Base-by-base conservation (phyloP, 352 stramenopile genomes). In the Thraustochytrium striatum region DNA sequence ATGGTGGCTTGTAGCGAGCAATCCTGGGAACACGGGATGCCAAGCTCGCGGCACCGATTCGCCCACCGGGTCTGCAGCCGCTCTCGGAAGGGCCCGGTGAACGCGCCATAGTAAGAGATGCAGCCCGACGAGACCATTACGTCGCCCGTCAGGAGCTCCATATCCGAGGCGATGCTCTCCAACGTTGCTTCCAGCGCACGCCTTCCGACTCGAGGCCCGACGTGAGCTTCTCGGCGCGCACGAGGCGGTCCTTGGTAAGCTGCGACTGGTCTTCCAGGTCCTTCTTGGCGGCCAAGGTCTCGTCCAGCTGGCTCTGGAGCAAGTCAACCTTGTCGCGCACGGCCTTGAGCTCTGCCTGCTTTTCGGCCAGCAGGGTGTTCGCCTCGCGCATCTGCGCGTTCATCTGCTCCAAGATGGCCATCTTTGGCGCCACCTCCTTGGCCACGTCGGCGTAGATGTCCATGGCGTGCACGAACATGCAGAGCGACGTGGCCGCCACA, bases 391-490 rank as follows among this genome's bases (percentile, higher is more conserved):
- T 84, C 72, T 94, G 91, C 38, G 86, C 83, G 82, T 97, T 97
- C 91, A 97, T 95, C 39, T 89, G 86, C 30, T 84, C 91, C 0
- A 98, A 75, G 16, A 91, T 92, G 70, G 91, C 89, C 65, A 92
- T 91, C 84, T 98, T 97, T 0, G 93, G 93, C 0, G 85, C 93
- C 1, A 97, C 93, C 61, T 96, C 92, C 83, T 97, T 97, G 1
- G 91, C 91, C 5, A 97, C 93, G 82, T 93, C 94, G 7, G 90
- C 91, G 85, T 97, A 97, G n/a, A 95, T 91, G 44, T 97, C 89
- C 89, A 97, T 97, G 2, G 93, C 93, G 69, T 96, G 91, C 19
- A 94, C 91, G 89, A 93, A 97, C 89, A 96, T 94, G 79, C 93
- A 97, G 30, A 97, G 81, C 32, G 90, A 93, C 2, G 87, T 93